Evolutionary conservation across 305 asterid genomes (phyloP), one percentile per base, ranked within the genome.

Genomic region (Rubia balearica): DNA sequence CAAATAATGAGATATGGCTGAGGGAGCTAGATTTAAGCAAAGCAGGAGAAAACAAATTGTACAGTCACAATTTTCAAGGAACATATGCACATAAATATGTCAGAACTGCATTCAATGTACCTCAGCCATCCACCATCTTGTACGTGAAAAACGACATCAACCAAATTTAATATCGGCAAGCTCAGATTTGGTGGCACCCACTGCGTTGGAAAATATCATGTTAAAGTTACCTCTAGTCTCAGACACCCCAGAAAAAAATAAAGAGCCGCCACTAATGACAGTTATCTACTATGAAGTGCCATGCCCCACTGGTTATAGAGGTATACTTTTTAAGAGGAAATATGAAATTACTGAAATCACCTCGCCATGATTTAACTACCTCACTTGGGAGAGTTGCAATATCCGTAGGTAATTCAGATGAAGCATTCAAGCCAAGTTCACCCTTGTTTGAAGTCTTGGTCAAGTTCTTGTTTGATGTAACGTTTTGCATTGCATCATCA

Each of bases 41-140:
- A 74, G 24, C 33, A 48, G 36, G 51, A 53, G 55, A 11, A 14
- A 42, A 19, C 69, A 73, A 59, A 62, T 5, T 42, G 45, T 60
- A 19, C 40, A 36, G 48, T 8, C 8, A 69, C 42, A 70, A 43
- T 10, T 61, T 53, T 61, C 22, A 48, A n/a, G 63, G 14, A 16
- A 30, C 0, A 30, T 14, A 27, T 9, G 27, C 43, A 61, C 64
- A 59, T 22, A 51, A 13, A 51, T 51, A 61, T 36, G 45, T 68
- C 17, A 53, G 17, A 51, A 36, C 19, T 36, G 30, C 55, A 69
- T 46, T 75, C 68, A 67, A 65, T 64, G 55, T 83, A 94, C 99
- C 99, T 91, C 87, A 91, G 90, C 99, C 99, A 94, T 69, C 99
- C 99, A 80, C 99, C 98, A 83, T 94, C 99, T 77, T 90, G 93